Evolutionary conservation across 2,329 filamentous ascomycete genomes (phyloP).

Genomic region (Didymella arachidicola): DNA sequence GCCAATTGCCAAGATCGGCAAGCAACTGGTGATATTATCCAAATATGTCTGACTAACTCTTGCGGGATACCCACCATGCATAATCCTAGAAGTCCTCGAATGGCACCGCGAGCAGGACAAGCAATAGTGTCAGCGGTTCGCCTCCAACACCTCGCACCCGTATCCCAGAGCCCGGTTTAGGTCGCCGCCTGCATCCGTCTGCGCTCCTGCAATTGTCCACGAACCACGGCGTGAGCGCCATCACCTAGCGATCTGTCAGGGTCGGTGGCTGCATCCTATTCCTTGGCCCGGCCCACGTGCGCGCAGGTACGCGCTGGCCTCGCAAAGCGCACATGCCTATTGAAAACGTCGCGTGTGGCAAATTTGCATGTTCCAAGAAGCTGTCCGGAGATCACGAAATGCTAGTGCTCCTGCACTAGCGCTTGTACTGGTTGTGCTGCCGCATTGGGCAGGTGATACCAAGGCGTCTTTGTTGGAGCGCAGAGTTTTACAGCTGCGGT

Average conservation of each 20-base stretch:
- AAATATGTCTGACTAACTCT: neutral
- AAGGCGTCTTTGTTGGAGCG: neutral
- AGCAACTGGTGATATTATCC: neutral
- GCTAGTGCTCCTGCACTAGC: conserved; percentile 8
- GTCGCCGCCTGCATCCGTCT: conserved; percentile 1
- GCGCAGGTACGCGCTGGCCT: conserved; percentile 10
- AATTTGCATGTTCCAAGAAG: conserved; percentile 10
- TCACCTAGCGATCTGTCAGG: conserved; percentile 4
- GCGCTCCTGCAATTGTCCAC: conserved; percentile 12
- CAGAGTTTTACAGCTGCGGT: conserved; percentile 20
- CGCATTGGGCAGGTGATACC: conserved; percentile 17
- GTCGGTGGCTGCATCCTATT: conserved; percentile 15
- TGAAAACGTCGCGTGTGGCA: neutral
- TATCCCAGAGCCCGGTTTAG: conserved; percentile 3
- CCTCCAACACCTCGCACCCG: conserved; percentile 1
- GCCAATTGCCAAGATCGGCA: neutral
- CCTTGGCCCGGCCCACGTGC: conserved; percentile 22
- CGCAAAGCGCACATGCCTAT: neutral
- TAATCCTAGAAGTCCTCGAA: neutral
- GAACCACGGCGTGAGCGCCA: conserved; percentile 1
- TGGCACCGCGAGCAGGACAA: neutral
- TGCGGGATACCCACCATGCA: neutral
- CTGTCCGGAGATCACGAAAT: conserved; percentile 11
- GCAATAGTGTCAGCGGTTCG: neutral
- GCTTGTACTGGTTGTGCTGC: conserved; percentile 1